Evolutionary conservation across 108 stramenopile genomes (phyloP).

Genomic region (Nitzschia putrida): DNA sequence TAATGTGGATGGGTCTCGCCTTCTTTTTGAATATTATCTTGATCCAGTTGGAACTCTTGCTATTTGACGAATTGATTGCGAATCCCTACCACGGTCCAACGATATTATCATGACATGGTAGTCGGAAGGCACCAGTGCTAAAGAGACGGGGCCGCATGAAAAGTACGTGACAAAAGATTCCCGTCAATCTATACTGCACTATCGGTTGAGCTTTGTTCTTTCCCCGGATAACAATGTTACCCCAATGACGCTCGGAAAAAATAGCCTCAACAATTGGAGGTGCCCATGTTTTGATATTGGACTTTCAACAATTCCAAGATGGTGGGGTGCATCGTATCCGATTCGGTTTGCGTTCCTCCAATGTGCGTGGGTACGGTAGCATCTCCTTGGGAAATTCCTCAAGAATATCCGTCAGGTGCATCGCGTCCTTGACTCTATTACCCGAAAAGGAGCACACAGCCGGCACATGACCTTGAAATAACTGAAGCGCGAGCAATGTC

Average conservation of each 20-base stretch:
- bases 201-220: too few relatives aligned
- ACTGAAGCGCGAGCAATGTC: background rate
- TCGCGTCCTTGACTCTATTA: background rate
- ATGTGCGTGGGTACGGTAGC: background rate
- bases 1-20: constrained; percentile 1
- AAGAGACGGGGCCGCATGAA: too few relatives aligned
- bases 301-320: background rate
- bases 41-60: constrained; percentile 1
- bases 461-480: constrained; percentile 1
- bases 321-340: background rate
- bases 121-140: too few relatives aligned
- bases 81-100: background rate
- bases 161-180: too few relatives aligned
- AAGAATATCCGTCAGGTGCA: background rate
- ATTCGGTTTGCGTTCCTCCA: background rate
- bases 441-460: background rate
- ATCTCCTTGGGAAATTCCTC: background rate
- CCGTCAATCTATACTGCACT: too few relatives aligned
- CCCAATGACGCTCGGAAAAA: too few relatives aligned
- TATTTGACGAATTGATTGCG: constrained; percentile 1
- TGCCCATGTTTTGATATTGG: background rate
- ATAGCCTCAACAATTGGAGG: background rate
- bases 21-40: constrained; percentile 5
- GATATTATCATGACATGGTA: too few relatives aligned
- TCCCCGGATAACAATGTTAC: too few relatives aligned